Evolutionary conservation across 371 early-diverging fungal species (phyloP).

Genomic region (Nematocida ironsii): DNA sequence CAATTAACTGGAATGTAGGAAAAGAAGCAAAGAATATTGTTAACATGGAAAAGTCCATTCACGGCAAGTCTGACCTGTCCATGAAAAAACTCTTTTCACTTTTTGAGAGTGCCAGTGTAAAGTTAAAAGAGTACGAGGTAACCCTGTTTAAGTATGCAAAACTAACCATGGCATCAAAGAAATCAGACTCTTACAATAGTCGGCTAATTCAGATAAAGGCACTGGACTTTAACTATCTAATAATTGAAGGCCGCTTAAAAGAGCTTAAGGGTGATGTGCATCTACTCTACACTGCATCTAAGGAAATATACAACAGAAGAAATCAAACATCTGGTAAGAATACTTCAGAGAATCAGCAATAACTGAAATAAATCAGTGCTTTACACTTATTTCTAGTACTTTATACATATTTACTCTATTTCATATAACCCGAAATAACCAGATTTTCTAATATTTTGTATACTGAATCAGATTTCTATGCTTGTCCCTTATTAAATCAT

Average conservation of each 20-base stretch:
- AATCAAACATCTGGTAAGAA: background rate
- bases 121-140: conserved; percentile 36
- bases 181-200: background rate
- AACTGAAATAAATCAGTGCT: background rate
- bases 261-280: conserved; percentile 22
- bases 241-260: conserved; percentile 44
- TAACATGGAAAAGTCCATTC: conserved; percentile 42
- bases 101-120: conserved; percentile 24
- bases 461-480: too few species aligned
- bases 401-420: too few species aligned
- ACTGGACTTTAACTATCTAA: conserved; percentile 40
- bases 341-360: background rate
- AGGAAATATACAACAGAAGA: conserved; percentile 34
- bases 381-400: too few species aligned
- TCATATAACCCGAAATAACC: too few species aligned
- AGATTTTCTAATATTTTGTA: too few species aligned
- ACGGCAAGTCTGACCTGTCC: conserved; percentile 18
- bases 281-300: conserved; percentile 20
- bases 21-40: conserved; percentile 48
- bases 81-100: conserved; percentile 44
- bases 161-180: conserved; percentile 11
- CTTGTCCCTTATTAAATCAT: too few species aligned
- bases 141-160: conserved; percentile 10
- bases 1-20: conserved; percentile 43
- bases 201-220: conserved; percentile 41